Base-by-base conservation (phyloP, 2,329 filamentous ascomycete species). In the Scedosporium aurantiacum region DNA sequence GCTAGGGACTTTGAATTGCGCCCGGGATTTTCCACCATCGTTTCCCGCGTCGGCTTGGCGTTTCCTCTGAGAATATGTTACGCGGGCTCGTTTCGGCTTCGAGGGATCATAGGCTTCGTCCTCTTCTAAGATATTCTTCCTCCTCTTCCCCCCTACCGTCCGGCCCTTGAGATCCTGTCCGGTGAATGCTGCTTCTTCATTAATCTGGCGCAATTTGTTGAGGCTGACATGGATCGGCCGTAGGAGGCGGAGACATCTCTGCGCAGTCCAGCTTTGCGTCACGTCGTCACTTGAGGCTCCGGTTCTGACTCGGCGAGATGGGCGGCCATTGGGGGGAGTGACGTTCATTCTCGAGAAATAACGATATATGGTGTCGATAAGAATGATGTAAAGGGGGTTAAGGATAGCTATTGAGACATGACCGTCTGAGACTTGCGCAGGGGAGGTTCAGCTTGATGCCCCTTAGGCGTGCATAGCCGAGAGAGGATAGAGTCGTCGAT, bases 151-250 rank as follows among this genome's bases (percentile, higher is more conserved):
- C 5, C 18, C 37, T 32, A 28, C 23, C 47, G 37, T 40, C 18
- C 14, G 45, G 16, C 28, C n/a, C 23, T 43, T 54, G 4, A 40
- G 23, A 5, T 55, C 47, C 14, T 40, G 58, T 1, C 25, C 14
- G n/a, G 25, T 21, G 2, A 60, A n/a, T 2, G 58, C 58, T 5
- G 47, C 37, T 25, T 60, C 58, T 18, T 27, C 47, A 4, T 50
- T 18, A n/a, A 60, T 14, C 28, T 60, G 52, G 18, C 60, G 60
- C 8, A 61, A n/a, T 23, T 61, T 61, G 4, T 52, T 52, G 25
- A 81, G 65, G 8, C 78, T 74, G 6, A 75, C 72, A 32, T 79
- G 72, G 0, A 81, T 67, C 40, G 79, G 78, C 2, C 78, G 76
- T 18, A 81, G 71, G 5, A 80, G 67, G 2, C 77, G 72, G 57